These are phyloP conservation scores for Thielaviopsis ethacetica DNA, from an alignment of 2,329 filamentous ascomycete species.

Conservation along the genomic window DNA sequence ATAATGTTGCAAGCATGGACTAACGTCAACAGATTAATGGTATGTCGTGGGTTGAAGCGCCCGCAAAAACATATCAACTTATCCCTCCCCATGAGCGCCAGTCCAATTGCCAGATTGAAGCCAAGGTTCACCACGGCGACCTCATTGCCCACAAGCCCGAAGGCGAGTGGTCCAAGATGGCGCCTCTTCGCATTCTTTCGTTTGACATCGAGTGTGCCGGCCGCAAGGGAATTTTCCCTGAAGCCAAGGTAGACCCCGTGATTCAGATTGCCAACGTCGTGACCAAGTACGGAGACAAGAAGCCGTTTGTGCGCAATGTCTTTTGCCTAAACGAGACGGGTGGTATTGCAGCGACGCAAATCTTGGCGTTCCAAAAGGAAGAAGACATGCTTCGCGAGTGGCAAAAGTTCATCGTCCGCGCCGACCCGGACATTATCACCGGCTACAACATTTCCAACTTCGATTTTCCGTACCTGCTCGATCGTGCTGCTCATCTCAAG, in stretches of 20 bases:
- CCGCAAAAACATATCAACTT: conserved; percentile 55
- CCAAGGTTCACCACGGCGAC: conserved; percentile 64
- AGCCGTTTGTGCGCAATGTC: conserved; percentile 90
- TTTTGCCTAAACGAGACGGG: conserved; percentile 90
- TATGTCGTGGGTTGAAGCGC: conserved; percentile 94
- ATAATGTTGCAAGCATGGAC: neutral
- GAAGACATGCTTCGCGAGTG: conserved; percentile 83
- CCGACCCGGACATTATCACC: conserved; percentile 93
- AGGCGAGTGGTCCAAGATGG: conserved; percentile 97
- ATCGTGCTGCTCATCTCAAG: conserved; percentile 74
- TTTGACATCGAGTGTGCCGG: conserved; percentile 99
- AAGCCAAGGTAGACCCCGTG: conserved; percentile 78
- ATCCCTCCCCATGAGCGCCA: conserved; percentile 51
- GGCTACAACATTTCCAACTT: conserved; percentile 99
- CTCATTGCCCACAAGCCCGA: conserved; percentile 76
- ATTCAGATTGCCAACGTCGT: conserved; percentile 98
- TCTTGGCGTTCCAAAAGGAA: conserved; percentile 68
- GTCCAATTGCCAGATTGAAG: conserved; percentile 95
- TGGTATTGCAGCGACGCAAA: conserved; percentile 84
- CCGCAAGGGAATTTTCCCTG: conserved; percentile 92
- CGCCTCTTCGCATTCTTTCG: conserved; percentile 76
- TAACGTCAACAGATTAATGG: conserved; percentile 49
- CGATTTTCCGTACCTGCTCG: conserved; percentile 90
- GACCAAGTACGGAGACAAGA: conserved; percentile 83
- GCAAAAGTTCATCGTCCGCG: conserved; percentile 76